Base-by-base conservation (phyloP, 1,284 basidiomycete species). In the Trametes versicolor region DNA sequence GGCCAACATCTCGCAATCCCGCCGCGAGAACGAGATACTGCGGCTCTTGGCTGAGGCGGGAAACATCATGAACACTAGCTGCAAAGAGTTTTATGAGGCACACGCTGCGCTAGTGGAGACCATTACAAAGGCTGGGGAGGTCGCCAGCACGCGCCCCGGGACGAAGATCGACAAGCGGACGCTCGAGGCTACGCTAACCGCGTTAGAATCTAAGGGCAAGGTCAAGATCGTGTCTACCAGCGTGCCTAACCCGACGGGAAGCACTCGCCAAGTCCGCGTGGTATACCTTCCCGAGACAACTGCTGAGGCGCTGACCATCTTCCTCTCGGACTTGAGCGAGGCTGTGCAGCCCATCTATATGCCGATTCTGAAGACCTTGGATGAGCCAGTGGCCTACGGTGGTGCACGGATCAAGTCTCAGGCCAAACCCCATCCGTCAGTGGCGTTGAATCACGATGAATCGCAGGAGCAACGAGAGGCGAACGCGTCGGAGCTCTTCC, bases 141-240 rank as follows among this genome's bases (percentile, higher is more conserved):
- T 86, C 0, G 86, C 89, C 0, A 93, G 92, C 70, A 85, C 86
- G 10, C 87, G 88, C 29, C 77, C 80, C n/a, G 89, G 90, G 12
- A 85, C 87, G 32, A 83, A 83, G 59, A 84, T 90, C 25, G 94
- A 96, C 75, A 91, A 89, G 74, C 85, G 91, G 13, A 95, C 93
- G 0, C 80, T 88, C 21, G 81, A 81, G 27, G 75, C 82, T 2
- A 87, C 90, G 0, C 78, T 93, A 51, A 83, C 83, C 60, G 85
- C 78, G 25, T 77, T 95, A 69, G 89, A 92, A 75, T 78, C 75
- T 45, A 84, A 83, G 37, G 87, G 87, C 9, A 83, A 86, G 65
- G 78, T 95, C 65, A 93, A 88, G 74, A 81, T 87, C 66, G 75
- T 93, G 36, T 88, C 83, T 65, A 89, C 90, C 1, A 80, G 82